A percentile compares a stretch with the other conserved stretches of the same genome.
phyloP scores from a whole-genome alignment of 1,284 basidiomycete species.

The Sporisorium sorghi region DNA sequence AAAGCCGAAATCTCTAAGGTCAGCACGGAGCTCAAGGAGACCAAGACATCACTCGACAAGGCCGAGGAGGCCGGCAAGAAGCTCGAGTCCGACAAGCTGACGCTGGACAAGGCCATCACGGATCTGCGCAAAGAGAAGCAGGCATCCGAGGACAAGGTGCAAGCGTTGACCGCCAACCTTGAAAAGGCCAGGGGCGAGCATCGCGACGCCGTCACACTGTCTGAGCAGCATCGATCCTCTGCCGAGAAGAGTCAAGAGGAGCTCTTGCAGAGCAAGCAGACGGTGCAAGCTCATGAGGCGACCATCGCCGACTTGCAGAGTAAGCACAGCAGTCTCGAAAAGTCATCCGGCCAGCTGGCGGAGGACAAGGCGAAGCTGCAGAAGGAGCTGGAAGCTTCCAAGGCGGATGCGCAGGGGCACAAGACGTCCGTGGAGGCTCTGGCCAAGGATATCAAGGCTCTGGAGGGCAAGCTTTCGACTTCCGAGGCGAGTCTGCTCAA shows the following conservation, averaged over 20 bases:
- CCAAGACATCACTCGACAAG: constrained; percentile 9
- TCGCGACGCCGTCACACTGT: constrained; percentile 10
- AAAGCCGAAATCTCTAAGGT: constrained; percentile 11
- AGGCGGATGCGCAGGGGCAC: constrained; percentile 12
- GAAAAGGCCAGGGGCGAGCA: constrained; percentile 20
- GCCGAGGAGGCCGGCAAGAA: constrained; percentile 25
- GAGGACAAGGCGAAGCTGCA: constrained; percentile 18
- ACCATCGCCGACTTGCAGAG: constrained; percentile 16
- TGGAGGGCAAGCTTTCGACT: constrained; percentile 18
- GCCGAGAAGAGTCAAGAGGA: constrained; percentile 22
- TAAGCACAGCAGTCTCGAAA: constrained; percentile 20
- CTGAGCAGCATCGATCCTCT: constrained; percentile 12
- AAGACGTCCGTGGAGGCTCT: constrained; percentile 18
- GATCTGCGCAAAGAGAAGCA: constrained; percentile 20
- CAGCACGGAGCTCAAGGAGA: constrained; percentile 19
- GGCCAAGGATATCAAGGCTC: constrained; percentile 23
- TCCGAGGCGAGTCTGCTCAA: constrained; percentile 22
- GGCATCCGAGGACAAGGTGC: constrained; percentile 11
- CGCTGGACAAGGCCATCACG: constrained; percentile 9
- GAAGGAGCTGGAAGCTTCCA: constrained; percentile 21
- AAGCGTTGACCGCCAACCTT: constrained; percentile 16
- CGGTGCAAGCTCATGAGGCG: constrained; percentile 17
- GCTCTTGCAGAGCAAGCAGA: constrained; percentile 19
- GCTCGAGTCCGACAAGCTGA: constrained; percentile 16
- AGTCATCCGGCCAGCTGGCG: constrained; percentile 8